phyloP scores from a whole-genome alignment of 257 asterid genomes.

The Haberlea rhodopensis region DNA sequence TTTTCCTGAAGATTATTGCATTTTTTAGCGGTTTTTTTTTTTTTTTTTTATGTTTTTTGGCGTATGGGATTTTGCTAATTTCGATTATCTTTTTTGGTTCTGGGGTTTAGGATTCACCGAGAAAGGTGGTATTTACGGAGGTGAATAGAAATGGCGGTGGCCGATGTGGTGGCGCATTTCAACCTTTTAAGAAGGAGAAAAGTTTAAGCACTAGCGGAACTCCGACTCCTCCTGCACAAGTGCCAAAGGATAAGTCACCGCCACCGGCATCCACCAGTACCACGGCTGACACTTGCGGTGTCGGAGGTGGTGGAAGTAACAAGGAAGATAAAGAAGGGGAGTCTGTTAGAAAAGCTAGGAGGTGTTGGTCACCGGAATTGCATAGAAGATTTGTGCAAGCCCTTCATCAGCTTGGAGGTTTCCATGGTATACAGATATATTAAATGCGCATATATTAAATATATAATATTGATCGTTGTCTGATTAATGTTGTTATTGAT shows the following conservation, averaged over 20 bases:
- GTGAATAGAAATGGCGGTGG: constrained; percentile 40
- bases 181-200: constrained; percentile 47
- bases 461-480: neutral
- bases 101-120: constrained; percentile 36
- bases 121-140: constrained; percentile 37
- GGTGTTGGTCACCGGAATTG: neutral
- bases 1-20: neutral
- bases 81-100: constrained; percentile 16
- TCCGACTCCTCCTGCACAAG: neutral
- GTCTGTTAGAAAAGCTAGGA: neutral
- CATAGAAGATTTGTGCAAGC: neutral
- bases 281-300: constrained; percentile 43
- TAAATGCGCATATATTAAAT: too few species aligned
- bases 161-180: constrained; percentile 57
- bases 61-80: constrained; percentile 13
- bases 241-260: neutral
- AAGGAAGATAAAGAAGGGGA: neutral
- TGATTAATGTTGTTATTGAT: neutral
- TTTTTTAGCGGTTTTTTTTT: neutral
- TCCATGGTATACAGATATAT: neutral
- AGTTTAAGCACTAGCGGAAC: constrained; percentile 14
- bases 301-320: constrained; percentile 10
- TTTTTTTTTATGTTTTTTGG: constrained; percentile 1
- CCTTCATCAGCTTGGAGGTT: neutral
- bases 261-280: constrained; percentile 39